Conservation (phyloP, 208 protist genomes). For the Acanthamoeba royreba region DNA sequence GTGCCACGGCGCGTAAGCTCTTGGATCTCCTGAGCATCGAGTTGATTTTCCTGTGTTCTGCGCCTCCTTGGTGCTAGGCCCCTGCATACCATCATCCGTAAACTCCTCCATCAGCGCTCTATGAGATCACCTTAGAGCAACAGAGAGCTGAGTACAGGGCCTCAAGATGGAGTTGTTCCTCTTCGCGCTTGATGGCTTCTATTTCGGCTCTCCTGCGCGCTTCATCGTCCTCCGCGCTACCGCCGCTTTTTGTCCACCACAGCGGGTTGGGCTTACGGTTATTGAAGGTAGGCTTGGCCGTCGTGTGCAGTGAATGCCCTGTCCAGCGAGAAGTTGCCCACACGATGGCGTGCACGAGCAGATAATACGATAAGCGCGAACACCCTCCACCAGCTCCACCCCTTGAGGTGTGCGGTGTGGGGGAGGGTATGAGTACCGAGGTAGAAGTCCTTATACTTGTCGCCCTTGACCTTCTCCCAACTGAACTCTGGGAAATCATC, state of each 20-base stretch:
- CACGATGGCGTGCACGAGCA: neutral
- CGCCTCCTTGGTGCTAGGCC: neutral
- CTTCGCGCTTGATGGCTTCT: neutral
- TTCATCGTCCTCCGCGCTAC: neutral
- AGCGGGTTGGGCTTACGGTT: neutral
- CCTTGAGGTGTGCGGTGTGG: too few species aligned
- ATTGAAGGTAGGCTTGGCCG: neutral
- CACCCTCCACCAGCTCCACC: too few species aligned
- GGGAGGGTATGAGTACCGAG: neutral
- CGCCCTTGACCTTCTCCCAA: neutral
- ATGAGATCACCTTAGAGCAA: neutral
- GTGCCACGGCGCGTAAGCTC: neutral
- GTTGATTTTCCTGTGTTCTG: neutral
- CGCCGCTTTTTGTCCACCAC: neutral
- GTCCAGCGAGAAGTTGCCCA: neutral
- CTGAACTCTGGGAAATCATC: conserved; percentile 14
- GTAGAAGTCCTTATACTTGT: conserved; percentile 17
- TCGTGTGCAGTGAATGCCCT: neutral
- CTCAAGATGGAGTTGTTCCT: neutral
- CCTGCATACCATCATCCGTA: neutral
- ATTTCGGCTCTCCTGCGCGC: neutral
- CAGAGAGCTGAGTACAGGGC: neutral
- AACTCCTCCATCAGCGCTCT: neutral
- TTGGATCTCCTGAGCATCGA: neutral
- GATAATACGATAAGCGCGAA: too few species aligned